Conservation (phyloP, 2,329 filamentous ascomycete species). For the Phialophora verrucosa region DNA sequence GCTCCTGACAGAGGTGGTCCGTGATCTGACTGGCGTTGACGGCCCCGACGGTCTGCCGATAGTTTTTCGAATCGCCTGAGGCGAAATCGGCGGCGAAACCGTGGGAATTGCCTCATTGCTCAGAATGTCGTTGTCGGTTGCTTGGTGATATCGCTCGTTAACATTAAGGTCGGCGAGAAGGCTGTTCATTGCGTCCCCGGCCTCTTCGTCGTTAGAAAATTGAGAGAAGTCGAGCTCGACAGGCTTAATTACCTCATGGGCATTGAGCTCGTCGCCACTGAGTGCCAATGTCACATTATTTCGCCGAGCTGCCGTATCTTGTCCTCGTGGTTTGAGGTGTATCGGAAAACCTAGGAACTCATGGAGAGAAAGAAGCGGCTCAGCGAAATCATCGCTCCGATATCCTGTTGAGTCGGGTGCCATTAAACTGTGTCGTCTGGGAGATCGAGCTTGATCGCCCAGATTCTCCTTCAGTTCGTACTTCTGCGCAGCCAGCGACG, state of each 20-base stretch:
- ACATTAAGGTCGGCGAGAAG: not conserved
- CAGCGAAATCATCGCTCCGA: not conserved
- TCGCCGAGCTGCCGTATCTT: not conserved
- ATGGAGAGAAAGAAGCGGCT: conserved; percentile 26
- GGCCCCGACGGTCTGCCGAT: not conserved
- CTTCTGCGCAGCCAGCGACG: conserved; percentile 4
- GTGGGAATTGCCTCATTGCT: not conserved
- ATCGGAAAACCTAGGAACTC: conserved; percentile 22
- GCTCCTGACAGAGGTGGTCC: not conserved
- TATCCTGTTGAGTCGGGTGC: not conserved
- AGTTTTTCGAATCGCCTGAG: not conserved
- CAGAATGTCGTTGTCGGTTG: conserved; percentile 2
- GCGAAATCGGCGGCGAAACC: not conserved
- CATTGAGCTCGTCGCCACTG: not conserved
- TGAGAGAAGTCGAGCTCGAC: conserved; percentile 8
- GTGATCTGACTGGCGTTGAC: not conserved
- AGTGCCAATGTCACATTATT: no score
- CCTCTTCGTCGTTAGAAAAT: conserved; percentile 9
- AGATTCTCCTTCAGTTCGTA: not conserved
- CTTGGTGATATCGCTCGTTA: conserved; percentile 7
- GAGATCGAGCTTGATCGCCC: not conserved
- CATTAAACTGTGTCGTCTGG: not conserved
- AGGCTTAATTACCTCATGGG: not conserved
- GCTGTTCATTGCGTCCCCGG: not conserved
- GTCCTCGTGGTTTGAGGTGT: not conserved